Percentiles rank a stretch among this genome's conserved stretches.
Conservation (phyloP, 768 basidiomycete genomes). For the Rhodotorula graminis region DNA sequence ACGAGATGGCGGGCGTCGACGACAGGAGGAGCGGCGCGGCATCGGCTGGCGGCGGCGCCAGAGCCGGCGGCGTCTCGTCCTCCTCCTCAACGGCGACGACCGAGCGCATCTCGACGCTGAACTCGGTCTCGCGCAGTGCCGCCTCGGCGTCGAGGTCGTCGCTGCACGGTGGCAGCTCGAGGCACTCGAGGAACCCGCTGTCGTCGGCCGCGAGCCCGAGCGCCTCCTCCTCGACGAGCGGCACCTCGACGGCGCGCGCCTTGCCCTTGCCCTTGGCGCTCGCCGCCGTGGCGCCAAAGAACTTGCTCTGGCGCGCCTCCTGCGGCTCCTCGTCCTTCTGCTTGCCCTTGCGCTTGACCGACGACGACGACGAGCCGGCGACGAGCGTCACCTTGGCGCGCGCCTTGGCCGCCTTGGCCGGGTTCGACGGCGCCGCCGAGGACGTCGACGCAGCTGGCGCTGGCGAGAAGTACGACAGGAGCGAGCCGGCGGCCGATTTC, state of each 20-base stretch:
- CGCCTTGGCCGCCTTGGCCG: neutral
- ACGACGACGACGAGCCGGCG: neutral
- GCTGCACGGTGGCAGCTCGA: neutral
- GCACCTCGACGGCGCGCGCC: neutral
- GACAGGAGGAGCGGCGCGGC: neutral
- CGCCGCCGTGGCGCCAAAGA: conserved; percentile 12
- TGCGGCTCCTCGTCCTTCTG: neutral
- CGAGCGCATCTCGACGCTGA: neutral
- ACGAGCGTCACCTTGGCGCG: conserved; percentile 3
- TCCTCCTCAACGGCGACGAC: neutral
- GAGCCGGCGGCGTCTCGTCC: no score
- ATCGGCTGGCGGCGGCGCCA: neutral
- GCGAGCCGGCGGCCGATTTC: conserved; percentile 9
- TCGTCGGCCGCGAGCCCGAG: neutral
- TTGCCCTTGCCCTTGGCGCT: neutral
- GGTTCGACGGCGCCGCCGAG: neutral
- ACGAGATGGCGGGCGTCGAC: conserved; percentile 12
- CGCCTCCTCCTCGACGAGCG: neutral
- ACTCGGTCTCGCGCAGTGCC: conserved; percentile 21
- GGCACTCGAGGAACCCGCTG: neutral
- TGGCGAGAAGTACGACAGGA: conserved; percentile 30
- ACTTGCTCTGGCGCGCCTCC: conserved; percentile 28
- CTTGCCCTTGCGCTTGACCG: neutral
- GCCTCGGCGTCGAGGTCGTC: conserved; percentile 15
- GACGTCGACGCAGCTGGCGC: neutral